Evolutionary conservation across 345 rosid genomes (phyloP).

Genomic region (Salix udensis): DNA sequence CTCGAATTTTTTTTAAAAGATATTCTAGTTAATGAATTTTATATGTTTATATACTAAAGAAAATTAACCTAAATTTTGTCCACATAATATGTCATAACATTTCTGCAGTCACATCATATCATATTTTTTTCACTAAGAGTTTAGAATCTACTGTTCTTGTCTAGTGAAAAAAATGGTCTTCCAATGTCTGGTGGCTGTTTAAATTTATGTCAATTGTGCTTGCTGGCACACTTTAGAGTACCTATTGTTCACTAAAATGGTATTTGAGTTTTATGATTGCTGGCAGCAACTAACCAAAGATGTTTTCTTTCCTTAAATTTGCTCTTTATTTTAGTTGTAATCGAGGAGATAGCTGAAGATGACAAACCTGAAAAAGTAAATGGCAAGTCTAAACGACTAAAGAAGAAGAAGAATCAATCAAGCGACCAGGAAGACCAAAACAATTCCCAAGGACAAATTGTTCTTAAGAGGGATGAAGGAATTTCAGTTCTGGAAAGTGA

Average conservation of each 20-base stretch:
- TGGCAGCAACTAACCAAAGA: background rate
- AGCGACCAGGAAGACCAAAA: slow-evolving; percentile 32
- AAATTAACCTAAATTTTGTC: background rate
- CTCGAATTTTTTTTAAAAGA: background rate
- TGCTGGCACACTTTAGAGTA: background rate
- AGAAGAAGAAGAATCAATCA: slow-evolving; percentile 33
- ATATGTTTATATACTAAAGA: background rate
- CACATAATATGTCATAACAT: background rate
- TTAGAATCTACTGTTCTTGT: background rate
- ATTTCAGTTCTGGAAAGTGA: slow-evolving; percentile 62
- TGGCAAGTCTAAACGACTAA: slow-evolving; percentile 33
- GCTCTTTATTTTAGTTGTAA: slow-evolving; percentile 45
- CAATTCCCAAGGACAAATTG: slow-evolving; percentile 34
- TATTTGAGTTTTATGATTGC: background rate
- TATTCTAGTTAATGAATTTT: background rate
- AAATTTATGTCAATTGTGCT: background rate
- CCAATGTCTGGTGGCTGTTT: background rate
- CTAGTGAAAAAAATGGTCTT: background rate
- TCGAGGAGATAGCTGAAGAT: slow-evolving; percentile 89
- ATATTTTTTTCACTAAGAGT: background rate
- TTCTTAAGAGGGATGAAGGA: slow-evolving; percentile 28
- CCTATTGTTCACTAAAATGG: background rate
- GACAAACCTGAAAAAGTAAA: slow-evolving; percentile 44
- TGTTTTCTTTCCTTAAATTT: background rate
- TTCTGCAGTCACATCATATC: background rate